Base-by-base conservation (phyloP, 805 yeast species). In the Starmerella kuoi region DNA sequence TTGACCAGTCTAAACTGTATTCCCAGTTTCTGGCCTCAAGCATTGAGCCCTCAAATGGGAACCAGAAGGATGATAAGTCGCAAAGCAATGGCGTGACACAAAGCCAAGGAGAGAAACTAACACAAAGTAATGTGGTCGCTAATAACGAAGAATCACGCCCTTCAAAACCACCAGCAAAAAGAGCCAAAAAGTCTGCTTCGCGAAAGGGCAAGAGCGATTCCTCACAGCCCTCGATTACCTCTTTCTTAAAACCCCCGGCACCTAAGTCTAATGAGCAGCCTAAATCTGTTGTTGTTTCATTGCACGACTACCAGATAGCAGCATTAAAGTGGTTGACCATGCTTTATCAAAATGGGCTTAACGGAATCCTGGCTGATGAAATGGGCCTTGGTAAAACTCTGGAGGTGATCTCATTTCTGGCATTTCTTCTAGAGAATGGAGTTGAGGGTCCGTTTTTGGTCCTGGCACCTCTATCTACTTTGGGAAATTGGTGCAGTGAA, bases 321-420 rank as follows among this genome's bases (percentile, higher is more conserved):
- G 98, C 97, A 1, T 69, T 88, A 43, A 86, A 84, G 49, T 88
- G 97, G 97, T 63, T 91, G 32, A 72, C 79, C 12, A 79, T 95
- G 0, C 62, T 88, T 21, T 91, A 81, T 58, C 94, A 87, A 56
- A 91, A 88, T 60, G 98, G 97, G 0, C 66, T 88, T 23, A 88
- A 88, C 59, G 98, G 97, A 2, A 87, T 91, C 27, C 64, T 91
- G 18, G 97, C 97, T 0, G 97, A 91, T 62, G 97, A 88, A 60
- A 88, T 88, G 98, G 97, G 97, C 0, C 65, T 88, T 21, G 98
- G 98, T 1, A 88, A 88, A 58, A 91, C 98, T 0, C 61, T 88
- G 6, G 95, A 91, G 59, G 79, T 91, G 33, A 84, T 88, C 42
- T 72, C 95, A 0, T 68, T 88, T 46, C 54, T 86, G 3, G 74